Evolutionary conservation across 2,329 filamentous ascomycete species (phyloP), one percentile per base, ranked within the genome.

Genomic region (Canariomyces notabilis): DNA sequence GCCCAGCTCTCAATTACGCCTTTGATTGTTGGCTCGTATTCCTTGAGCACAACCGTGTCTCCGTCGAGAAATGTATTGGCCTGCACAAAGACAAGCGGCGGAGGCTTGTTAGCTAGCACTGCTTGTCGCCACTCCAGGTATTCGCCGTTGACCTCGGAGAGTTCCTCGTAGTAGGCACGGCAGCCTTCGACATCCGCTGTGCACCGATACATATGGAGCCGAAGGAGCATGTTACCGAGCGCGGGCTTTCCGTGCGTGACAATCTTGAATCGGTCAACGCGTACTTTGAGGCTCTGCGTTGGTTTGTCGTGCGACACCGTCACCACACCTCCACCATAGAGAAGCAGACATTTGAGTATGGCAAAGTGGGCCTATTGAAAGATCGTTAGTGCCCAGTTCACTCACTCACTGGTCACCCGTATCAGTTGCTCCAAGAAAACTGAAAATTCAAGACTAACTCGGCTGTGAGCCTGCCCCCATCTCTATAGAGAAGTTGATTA

Each of bases 61-160:
- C 51, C 64, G 0, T 60, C 52, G 0, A 70, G 33, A 44, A 69
- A 69, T 1, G 80, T 84, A 58, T 83, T 84, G 1, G 77, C 76
- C 59, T 84, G 80, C 32, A 81, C 78, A 62, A 82, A 83, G n/a
- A 79, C 70, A 60, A 79, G 73, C 26, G 75, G 66, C 2, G 79
- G 77, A 48, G 74, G 73, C 59, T 78, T 76, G 56, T 76, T 76
- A 36, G 66, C 65, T 46, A 82, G 58, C 5, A 84, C 78, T 18
- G 75, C 73, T 20, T 76, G 69, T 46, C 80, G 62, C 57, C 80
- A 77, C 55, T 69, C 52, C 61, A 79, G 56, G 66, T 65, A 77
- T 37, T 76, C 70, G 19, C 59, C 64, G 12, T 78, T 71, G 3
- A 84, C 80, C 11, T 59, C 61, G 0, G 76, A 79, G 33, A 83